Conservation (phyloP, 140 eudicot genomes). For the Flaveria floridana region DNA sequence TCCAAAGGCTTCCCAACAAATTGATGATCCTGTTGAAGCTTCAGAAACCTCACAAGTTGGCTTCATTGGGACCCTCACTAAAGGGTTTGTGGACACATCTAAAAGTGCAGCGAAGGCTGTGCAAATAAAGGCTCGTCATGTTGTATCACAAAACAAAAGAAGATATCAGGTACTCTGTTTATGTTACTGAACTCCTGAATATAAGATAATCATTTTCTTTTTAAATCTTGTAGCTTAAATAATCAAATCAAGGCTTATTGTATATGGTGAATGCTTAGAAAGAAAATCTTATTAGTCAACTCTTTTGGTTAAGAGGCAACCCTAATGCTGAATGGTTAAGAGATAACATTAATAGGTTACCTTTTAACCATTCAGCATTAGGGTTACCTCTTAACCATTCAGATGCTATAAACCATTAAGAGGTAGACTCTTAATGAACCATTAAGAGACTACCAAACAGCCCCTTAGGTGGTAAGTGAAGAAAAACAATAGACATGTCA, state of each 20-base stretch:
- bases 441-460: too few relatives aligned
- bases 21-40: slow-evolving; percentile 48
- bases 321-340: too few relatives aligned
- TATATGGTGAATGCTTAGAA: not conserved
- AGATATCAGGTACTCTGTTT: slow-evolving; percentile 73
- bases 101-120: slow-evolving; percentile 94
- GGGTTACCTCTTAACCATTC: too few relatives aligned
- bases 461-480: not conserved
- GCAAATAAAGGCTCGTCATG: slow-evolving; percentile 92
- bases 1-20: slow-evolving; percentile 60
- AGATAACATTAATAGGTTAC: too few relatives aligned
- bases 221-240: slow-evolving; percentile 7
- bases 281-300: not conserved
- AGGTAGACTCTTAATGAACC: too few relatives aligned
- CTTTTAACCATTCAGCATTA: too few relatives aligned
- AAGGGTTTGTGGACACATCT: slow-evolving; percentile 90
- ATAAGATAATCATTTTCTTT: slow-evolving; percentile 11
- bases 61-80: slow-evolving; percentile 75
- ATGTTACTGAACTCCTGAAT: slow-evolving; percentile 9
- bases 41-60: slow-evolving; percentile 61
- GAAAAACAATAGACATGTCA: not conserved
- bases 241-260: not conserved
- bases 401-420: too few relatives aligned
- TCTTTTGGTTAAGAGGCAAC: not conserved
- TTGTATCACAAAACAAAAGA: slow-evolving; percentile 92